Percentiles rank a stretch among this genome's conserved stretches.
These are phyloP conservation scores for Boletus speciosus DNA, from an alignment of 768 basidiomycete genomes.

Conservation along the genomic window DNA sequence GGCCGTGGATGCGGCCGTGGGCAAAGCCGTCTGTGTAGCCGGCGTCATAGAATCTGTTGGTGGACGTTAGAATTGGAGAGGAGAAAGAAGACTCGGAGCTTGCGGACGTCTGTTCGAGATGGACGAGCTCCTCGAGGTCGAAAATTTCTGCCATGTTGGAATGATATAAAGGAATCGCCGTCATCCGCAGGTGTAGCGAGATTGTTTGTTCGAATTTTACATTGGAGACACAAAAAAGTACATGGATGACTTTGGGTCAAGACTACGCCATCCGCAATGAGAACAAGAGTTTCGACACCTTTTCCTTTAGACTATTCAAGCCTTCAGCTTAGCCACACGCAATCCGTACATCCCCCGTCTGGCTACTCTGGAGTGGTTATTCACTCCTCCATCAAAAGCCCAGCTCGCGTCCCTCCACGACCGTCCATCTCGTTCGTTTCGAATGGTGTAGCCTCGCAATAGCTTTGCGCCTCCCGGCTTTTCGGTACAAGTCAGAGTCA, in stretches of 20 bases:
- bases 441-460: constrained; percentile 2
- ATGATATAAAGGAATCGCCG: not conserved
- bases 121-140: constrained; percentile 57
- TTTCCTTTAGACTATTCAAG: not conserved
- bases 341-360: not conserved
- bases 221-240: not conserved
- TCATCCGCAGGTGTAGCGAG: too few species aligned
- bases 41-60: constrained; percentile 67
- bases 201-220: not conserved
- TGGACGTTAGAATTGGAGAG: not conserved
- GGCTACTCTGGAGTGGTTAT: constrained; percentile 7
- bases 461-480: constrained; percentile 8
- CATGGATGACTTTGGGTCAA: not conserved
- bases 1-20: constrained; percentile 86
- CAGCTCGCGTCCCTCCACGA: constrained; percentile 10
- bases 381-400: constrained; percentile 8
- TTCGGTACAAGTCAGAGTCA: not conserved
- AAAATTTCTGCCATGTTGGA: constrained; percentile 32
- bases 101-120: constrained; percentile 61
- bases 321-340: constrained; percentile 7
- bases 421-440: not conserved
- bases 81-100: not conserved
- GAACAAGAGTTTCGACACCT: not conserved
- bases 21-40: constrained; percentile 77
- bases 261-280: not conserved